These are phyloP conservation scores for Chondrus crispus DNA, from an alignment of 23 red algal species.

Conservation along the genomic window DNA sequence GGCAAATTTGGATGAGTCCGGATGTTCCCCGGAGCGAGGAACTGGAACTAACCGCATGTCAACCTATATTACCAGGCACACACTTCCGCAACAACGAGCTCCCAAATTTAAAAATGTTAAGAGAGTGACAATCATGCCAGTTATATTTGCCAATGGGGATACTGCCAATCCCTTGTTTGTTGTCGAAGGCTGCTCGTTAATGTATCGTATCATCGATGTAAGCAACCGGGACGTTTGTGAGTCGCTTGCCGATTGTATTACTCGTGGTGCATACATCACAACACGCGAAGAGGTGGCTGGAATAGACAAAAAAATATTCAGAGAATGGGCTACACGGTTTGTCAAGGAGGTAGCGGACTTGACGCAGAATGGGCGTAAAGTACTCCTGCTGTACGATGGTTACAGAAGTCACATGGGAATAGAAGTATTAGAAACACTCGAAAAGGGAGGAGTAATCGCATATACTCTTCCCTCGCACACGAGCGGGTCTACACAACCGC, in stretches of 20 bases:
- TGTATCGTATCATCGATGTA: not conserved
- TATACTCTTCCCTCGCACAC: not conserved
- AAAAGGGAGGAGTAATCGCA: not conserved
- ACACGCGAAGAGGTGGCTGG: not conserved
- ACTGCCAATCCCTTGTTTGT: not conserved
- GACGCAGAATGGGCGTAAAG: not conserved
- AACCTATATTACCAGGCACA: too few relatives aligned
- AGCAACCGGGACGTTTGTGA: not conserved
- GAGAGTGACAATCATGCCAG: not conserved
- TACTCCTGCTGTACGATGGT: conserved; percentile 7
- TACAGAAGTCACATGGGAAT: not conserved
- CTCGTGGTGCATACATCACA: not conserved
- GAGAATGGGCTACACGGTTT: not conserved
- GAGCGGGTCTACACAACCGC: not conserved
- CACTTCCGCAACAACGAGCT: too few relatives aligned
- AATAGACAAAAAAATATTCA: not conserved
- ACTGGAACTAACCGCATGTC: not conserved
- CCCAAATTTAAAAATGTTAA: not conserved
- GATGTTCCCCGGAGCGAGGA: not conserved
- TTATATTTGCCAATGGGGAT: not conserved
- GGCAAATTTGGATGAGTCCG: not conserved
- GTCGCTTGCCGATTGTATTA: not conserved
- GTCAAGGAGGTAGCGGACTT: not conserved
- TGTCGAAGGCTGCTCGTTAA: not conserved
- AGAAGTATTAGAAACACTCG: not conserved